Percentiles rank a stretch among this genome's conserved stretches.
phyloP scores from a whole-genome alignment of 2,329 filamentous ascomycete genomes.

The Simplicillium aogashimaense region DNA sequence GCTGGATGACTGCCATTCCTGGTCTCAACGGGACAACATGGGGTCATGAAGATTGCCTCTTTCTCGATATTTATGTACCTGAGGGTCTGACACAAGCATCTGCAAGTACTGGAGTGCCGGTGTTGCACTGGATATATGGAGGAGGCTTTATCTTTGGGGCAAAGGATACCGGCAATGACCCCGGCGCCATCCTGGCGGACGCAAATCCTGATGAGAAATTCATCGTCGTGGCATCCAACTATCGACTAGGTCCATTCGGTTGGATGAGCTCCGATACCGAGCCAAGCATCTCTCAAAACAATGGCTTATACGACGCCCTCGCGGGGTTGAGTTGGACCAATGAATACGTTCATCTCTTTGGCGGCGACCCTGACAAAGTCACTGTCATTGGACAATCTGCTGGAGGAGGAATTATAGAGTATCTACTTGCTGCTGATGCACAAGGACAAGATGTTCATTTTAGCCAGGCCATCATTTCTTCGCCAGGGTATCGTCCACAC shows the following conservation, averaged over 20 bases:
- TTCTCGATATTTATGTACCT: background rate
- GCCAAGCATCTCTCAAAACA: background rate
- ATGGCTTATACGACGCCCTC: background rate
- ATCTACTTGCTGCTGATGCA: slow-evolving; percentile 34
- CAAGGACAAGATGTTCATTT: slow-evolving; percentile 32
- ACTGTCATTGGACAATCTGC: slow-evolving; percentile 42
- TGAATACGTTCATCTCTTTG: slow-evolving; percentile 36
- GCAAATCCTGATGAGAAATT: background rate
- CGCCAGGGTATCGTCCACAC: background rate
- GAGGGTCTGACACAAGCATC: background rate
- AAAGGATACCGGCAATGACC: background rate
- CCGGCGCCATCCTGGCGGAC: background rate
- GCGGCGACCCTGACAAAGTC: slow-evolving; percentile 36
- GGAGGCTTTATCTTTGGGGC: background rate
- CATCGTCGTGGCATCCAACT: background rate
- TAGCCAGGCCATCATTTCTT: slow-evolving; percentile 29
- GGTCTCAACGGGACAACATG: background rate
- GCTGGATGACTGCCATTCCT: background rate
- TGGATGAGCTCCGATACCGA: background rate
- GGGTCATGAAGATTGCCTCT: background rate
- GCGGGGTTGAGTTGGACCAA: slow-evolving; percentile 21
- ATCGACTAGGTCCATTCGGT: background rate
- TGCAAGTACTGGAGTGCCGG: background rate
- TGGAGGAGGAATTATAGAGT: slow-evolving; percentile 37
- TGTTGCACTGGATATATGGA: background rate